Conservation (phyloP, 2,329 filamentous ascomycete genomes). For the Xylariaceae sp. region DNA sequence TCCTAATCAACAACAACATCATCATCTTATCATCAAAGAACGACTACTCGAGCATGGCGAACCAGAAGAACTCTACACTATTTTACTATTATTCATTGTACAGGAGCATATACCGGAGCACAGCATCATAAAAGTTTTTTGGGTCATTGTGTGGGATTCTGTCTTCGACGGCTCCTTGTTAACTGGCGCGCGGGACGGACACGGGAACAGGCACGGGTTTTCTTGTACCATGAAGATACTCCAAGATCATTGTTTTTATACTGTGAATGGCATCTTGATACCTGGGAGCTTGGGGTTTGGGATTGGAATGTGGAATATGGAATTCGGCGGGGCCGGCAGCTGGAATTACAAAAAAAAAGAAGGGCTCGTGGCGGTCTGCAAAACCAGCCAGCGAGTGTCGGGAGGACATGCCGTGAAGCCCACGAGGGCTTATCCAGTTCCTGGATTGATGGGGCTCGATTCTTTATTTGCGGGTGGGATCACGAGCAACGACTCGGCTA, state of each 20-base stretch:
- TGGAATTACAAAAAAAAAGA: conserved; percentile 8
- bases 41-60: conserved; percentile 26
- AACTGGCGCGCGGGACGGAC: conserved; percentile 31
- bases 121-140: conserved; percentile 42
- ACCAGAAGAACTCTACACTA: conserved; percentile 23
- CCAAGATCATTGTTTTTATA: conserved; percentile 31
- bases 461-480: conserved; percentile 19
- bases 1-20: conserved; percentile 17
- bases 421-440: conserved; percentile 20
- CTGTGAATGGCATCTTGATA: conserved; percentile 28
- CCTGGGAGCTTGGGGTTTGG: conserved; percentile 23
- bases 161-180: conserved; percentile 27
- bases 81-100: conserved; percentile 38
- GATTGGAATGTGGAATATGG: conserved; percentile 18
- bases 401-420: conserved; percentile 15
- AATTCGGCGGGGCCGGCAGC: conserved; percentile 10
- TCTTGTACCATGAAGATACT: conserved; percentile 29
- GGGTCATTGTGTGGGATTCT: conserved; percentile 30
- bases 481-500: conserved; percentile 21
- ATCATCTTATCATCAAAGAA: conserved; percentile 1
- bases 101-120: conserved; percentile 47
- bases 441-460: conserved; percentile 33
- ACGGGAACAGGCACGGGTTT: conserved; percentile 25
- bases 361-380: conserved; percentile 7
- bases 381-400: conserved; percentile 3